Base-by-base conservation (phyloP, 2,329 filamentous ascomycete genomes). In the Cladosporium phlei region DNA sequence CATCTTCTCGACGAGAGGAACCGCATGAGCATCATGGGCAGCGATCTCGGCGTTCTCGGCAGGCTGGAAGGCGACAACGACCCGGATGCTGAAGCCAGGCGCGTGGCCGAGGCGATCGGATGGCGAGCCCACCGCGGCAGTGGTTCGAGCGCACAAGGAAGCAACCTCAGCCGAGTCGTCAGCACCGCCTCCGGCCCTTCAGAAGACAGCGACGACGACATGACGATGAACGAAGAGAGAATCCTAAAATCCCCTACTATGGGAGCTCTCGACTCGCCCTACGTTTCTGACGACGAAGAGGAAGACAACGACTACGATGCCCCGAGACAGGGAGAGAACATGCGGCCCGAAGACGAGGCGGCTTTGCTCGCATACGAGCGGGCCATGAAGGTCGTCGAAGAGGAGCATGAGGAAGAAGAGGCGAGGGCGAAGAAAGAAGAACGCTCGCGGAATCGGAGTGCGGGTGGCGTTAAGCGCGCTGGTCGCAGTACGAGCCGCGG, bases 1-100 rank as follows among this genome's bases (percentile, higher is more conserved):
- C 73, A 75, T 43, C 65, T 80, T 25, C 71, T 82, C 38, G 73
- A 78, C 52, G 64, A 65, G 7, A 68, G 67, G 25, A 69, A 73
- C 28, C 72, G 73, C 21, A 66, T 73, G 32, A 75, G 67, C 49
- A 59, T 71, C 45, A 62, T 68, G 45, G 63, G 63, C 4, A 64
- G 64, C 27, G 66, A 69, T 22, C 52, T 62, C 5, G 64, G 64
- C 4, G 53, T 57, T 10, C 53, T 66, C 1, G 59, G 62, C 19
- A 55, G 59, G 17, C 49, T 66, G 4, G 47, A 53, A 7, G 59
- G 54, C 14, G 54, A 52, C 11, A 14, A 56, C 46, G 56, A 61
- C 29, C 57, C 58, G 1, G 63, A 66, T 21, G 61, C 63, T 32
- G 63, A 67, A 52, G 63, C 63, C 4, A 51, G 61, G 12, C 69